Evolutionary conservation across 1,284 basidiomycete species (phyloP), one percentile per base, ranked within the genome.

Genomic region (Rhodotorula sp.): DNA sequence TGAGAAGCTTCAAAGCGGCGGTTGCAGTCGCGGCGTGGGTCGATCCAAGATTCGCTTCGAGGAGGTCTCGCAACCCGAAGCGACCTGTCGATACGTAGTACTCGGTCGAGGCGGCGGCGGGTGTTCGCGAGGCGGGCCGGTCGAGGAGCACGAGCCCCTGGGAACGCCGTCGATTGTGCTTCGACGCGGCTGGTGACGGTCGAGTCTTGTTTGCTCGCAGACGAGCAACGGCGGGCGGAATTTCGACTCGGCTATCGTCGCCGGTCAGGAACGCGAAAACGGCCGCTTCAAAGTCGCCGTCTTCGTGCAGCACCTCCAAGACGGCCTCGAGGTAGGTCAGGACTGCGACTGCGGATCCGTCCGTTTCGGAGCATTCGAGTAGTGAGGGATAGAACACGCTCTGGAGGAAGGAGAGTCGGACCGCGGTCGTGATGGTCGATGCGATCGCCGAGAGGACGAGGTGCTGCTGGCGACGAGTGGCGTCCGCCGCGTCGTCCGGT

Each of bases 331-430:
- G 88, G 78, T 99, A 98, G n/a, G 90, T 93, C 86, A 98, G 89
- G 63, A 98, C 93, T 3, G 95, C 95, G 2, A 96, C 90, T 0
- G 94, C 91, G 74, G 93, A 96, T 33, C 95, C 95, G 80, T 99
- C 95, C 10, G 84, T 80, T 72, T 93, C 91, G 1, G 93, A 95
- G 81, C 93, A 96, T 79, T 98, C 95, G 62, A 97, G 84, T 61
- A 99, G 87, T 8, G 93, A 92, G 0, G 95, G 93, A 79, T 96
- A 89, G 51, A 95, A 81, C 57, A 93, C 91, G 20, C 89, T 87
- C 71, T 90, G 87, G 2, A 77, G 75, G 66, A 77, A 77, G 49
- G 73, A 66, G 12, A 59, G 59, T 1, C 68, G 56, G 6, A 75
- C 26, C 18, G 71, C 54, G 44, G 51, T 45, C 42, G 74, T 62